These are phyloP conservation scores for Azolla pinnata DNA, from an alignment of 75 land plant species.

Conservation along the genomic window DNA sequence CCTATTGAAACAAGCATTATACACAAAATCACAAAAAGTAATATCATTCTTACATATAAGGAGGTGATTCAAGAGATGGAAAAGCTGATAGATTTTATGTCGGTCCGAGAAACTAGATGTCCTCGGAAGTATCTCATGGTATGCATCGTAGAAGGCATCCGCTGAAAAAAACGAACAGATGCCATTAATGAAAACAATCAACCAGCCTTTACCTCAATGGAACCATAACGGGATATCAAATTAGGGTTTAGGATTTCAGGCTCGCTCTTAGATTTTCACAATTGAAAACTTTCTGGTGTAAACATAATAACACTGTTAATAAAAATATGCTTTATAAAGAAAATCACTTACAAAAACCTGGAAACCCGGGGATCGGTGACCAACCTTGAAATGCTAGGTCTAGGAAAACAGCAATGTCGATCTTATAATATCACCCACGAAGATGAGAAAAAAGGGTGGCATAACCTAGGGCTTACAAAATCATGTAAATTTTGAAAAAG, in stretches of 20 bases:
- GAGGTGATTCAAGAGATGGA: conserved; percentile 24
- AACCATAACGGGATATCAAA: too few species aligned
- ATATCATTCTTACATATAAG: conserved; percentile 15
- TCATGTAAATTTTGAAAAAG: too few species aligned
- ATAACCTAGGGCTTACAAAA: too few species aligned
- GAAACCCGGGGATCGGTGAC: conserved; percentile 21
- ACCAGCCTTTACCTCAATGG: too few species aligned
- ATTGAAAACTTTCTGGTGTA: not conserved
- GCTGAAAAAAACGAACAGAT: conserved; percentile 21
- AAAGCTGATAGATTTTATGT: conserved; percentile 22
- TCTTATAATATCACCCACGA: too few species aligned
- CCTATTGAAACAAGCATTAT: not conserved
- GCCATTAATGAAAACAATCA: too few species aligned
- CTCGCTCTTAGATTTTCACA: not conserved
- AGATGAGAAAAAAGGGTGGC: too few species aligned
- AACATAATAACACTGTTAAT: not conserved
- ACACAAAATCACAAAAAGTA: not conserved
- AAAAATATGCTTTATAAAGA: not conserved
- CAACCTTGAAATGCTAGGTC: conserved; percentile 27
- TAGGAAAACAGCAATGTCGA: conserved; percentile 6
- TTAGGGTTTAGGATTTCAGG: too few species aligned
- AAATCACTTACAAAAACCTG: conserved; percentile 22
- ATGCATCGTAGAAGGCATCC: conserved; percentile 15
- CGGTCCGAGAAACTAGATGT: conserved; percentile 16
- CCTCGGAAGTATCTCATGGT: conserved; percentile 21